phyloP scores from a whole-genome alignment of 768 basidiomycete genomes.

The Pulveroboletus sp. region DNA sequence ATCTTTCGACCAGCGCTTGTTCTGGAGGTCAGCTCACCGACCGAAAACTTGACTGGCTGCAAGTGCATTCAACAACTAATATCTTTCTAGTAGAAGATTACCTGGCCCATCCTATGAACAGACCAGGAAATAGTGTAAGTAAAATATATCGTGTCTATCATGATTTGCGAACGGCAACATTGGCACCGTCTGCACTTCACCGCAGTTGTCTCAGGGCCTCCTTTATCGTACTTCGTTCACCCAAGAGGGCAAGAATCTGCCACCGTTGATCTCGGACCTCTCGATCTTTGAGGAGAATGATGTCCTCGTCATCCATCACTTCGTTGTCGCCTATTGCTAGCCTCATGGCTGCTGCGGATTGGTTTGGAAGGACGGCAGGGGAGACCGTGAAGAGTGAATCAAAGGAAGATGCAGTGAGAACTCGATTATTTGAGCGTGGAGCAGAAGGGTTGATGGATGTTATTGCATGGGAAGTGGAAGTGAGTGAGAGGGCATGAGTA shows the following conservation, averaged over 20 bases:
- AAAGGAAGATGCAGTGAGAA: slow-evolving; percentile 69
- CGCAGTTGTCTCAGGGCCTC: slow-evolving; percentile 47
- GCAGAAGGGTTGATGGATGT: slow-evolving; percentile 67
- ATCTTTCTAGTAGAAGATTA: too few species aligned
- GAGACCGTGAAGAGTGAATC: slow-evolving; percentile 76
- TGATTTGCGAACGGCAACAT: not conserved
- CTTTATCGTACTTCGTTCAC: slow-evolving; percentile 69
- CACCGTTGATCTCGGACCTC: slow-evolving; percentile 69
- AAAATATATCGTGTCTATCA: not conserved
- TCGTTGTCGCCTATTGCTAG: slow-evolving; percentile 58
- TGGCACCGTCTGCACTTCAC: slow-evolving; percentile 9
- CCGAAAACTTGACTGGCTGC: not conserved
- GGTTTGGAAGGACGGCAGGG: slow-evolving; percentile 75
- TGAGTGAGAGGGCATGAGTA: slow-evolving; percentile 74
- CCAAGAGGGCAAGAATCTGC: slow-evolving; percentile 75
- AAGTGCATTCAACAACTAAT: too few species aligned
- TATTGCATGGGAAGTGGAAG: slow-evolving; percentile 72
- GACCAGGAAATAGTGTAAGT: too few species aligned
- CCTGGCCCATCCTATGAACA: too few species aligned
- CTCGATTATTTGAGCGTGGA: slow-evolving; percentile 35
- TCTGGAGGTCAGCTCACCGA: not conserved
- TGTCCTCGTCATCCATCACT: slow-evolving; percentile 42
- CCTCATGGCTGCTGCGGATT: slow-evolving; percentile 73
- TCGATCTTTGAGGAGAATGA: slow-evolving; percentile 54
- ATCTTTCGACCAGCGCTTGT: not conserved